Conservation (phyloP, 306 rosid genomes). For the Acacia acuminata region DNA sequence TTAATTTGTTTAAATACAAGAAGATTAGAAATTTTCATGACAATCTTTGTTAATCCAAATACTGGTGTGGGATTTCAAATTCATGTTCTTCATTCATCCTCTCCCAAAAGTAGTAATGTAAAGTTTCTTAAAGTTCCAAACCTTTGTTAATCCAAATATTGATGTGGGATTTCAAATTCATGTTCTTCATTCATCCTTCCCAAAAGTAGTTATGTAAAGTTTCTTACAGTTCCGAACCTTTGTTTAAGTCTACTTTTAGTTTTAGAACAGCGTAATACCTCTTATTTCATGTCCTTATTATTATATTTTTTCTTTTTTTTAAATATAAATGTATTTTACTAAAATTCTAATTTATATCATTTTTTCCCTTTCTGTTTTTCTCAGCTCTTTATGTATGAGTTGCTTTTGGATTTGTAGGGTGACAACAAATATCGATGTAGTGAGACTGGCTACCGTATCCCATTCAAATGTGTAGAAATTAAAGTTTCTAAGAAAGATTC, state of each 20-base stretch:
- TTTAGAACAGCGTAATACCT: constrained; percentile 20
- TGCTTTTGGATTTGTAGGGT: constrained; percentile 45
- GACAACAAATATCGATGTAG: constrained; percentile 81
- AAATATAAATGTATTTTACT: too few species aligned
- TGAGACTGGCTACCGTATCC: constrained; percentile 94
- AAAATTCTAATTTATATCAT: too few species aligned
- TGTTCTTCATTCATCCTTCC: constrained; percentile 7
- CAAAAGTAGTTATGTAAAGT: constrained; percentile 21
- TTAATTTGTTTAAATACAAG: constrained; percentile 10
- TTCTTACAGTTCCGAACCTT: background rate
- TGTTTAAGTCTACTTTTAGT: background rate
- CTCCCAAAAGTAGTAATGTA: constrained; percentile 19
- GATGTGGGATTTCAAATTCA: constrained; percentile 10
- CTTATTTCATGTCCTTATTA: background rate
- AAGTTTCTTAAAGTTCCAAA: background rate
- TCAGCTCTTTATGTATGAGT: constrained; percentile 2
- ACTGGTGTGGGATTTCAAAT: constrained; percentile 19
- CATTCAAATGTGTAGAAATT: constrained; percentile 75
- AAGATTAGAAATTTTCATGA: background rate
- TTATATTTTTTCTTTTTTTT: too few species aligned
- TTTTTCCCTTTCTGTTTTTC: background rate
- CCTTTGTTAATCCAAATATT: background rate
- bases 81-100: constrained; percentile 11
- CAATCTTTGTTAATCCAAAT: background rate
- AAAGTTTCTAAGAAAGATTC: constrained; percentile 45